Conservation (phyloP, 805 yeast species). For the Ogataea methylovora region DNA sequence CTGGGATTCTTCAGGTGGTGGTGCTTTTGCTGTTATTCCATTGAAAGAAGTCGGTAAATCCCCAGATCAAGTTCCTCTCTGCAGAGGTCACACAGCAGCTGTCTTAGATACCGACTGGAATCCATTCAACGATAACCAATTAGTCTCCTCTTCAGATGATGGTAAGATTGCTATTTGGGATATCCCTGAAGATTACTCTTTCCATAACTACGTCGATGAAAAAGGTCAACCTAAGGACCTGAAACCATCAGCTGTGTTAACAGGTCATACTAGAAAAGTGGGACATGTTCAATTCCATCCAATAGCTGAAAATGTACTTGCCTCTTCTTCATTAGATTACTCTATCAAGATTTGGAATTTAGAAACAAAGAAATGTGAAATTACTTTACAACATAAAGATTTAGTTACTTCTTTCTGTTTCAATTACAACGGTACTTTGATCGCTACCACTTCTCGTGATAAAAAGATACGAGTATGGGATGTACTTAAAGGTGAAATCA, state of each 20-base stretch:
- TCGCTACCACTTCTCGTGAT: constrained; percentile 90
- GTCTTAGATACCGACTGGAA: constrained; percentile 94
- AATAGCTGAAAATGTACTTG: constrained; percentile 75
- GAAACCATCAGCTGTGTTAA: constrained; percentile 57
- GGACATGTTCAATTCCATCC: constrained; percentile 92
- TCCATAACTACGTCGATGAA: constrained; percentile 47
- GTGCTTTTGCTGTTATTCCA: constrained; percentile 94
- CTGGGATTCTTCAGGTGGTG: constrained; percentile 96
- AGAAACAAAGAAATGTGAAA: constrained; percentile 60
- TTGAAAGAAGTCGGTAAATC: constrained; percentile 80
- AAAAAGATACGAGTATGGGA: constrained; percentile 91
- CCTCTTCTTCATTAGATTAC: constrained; percentile 86
- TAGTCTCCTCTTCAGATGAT: constrained; percentile 78
- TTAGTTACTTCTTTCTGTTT: constrained; percentile 89
- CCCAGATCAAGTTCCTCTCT: constrained; percentile 88
- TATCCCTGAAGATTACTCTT: constrained; percentile 76
- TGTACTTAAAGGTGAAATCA: constrained; percentile 60
- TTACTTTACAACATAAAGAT: constrained; percentile 80
- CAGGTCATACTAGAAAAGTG: constrained; percentile 90
- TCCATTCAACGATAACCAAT: constrained; percentile 72
- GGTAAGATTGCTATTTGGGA: constrained; percentile 80
- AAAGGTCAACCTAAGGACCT: constrained; percentile 60
- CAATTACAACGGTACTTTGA: constrained; percentile 78
- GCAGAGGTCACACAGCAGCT: constrained; percentile 93
- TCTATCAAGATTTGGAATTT: constrained; percentile 89